These are phyloP conservation scores for Ceratocystis huliohia DNA, from an alignment of 2,329 filamentous ascomycete genomes.

Conservation along the genomic window DNA sequence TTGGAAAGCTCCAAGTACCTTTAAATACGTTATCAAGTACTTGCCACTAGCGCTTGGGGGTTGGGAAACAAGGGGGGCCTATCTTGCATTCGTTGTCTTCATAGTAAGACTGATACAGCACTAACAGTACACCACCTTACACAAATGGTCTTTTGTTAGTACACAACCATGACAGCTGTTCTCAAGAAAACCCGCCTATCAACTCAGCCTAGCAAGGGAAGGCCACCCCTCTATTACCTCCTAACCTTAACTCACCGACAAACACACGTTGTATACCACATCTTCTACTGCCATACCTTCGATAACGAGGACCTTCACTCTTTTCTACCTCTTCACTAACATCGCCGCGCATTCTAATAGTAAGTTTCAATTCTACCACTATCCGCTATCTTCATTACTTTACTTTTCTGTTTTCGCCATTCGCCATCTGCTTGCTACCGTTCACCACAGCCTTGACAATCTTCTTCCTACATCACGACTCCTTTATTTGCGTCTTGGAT, in stretches of 20 bases:
- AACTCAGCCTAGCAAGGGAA: slow-evolving; percentile 2
- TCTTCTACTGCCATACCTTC: slow-evolving; percentile 16
- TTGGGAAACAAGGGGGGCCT: slow-evolving; percentile 18
- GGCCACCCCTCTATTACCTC: slow-evolving; percentile 5
- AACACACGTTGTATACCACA: slow-evolving; percentile 20
- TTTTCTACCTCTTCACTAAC: slow-evolving; percentile 15
- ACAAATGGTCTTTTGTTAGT: slow-evolving; percentile 4
- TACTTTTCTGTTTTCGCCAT: background rate
- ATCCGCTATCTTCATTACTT: background rate
- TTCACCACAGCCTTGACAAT: slow-evolving; percentile 6
- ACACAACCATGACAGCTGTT: slow-evolving; percentile 15
- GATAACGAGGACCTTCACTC: slow-evolving; percentile 21
- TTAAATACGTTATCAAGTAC: background rate
- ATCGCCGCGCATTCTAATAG: slow-evolving; percentile 18
- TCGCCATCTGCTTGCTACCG: background rate
- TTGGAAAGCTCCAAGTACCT: background rate
- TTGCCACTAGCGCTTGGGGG: slow-evolving; percentile 15
- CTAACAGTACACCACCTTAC: slow-evolving; percentile 5
- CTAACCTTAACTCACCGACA: slow-evolving; percentile 20
- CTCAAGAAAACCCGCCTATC: background rate
- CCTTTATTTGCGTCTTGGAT: background rate
- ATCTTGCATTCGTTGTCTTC: background rate
- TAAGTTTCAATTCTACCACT: slow-evolving; percentile 9
- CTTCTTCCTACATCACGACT: background rate
- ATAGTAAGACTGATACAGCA: background rate